Evolutionary conservation across 345 rosid genomes (phyloP).

Genomic region (Populus tremula): DNA sequence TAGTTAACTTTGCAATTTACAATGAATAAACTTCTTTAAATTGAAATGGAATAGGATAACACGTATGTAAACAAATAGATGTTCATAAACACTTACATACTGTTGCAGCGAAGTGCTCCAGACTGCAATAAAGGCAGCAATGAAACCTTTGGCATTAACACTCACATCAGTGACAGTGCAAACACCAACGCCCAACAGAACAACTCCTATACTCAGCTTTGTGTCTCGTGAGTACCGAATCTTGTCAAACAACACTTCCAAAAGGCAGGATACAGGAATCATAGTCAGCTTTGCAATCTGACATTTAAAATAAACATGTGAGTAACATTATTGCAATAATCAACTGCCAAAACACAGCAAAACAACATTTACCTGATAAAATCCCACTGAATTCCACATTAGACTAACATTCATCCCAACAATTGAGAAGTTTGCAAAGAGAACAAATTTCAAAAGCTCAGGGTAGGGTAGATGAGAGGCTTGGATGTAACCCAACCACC

Average conservation of each 20-base stretch:
- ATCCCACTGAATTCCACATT: constrained; percentile 99
- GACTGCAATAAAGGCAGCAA: constrained; percentile 84
- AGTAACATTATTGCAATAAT: not conserved
- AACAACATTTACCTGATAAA: constrained; percentile 71
- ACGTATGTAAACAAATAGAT: not conserved
- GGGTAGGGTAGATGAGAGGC: constrained; percentile 66
- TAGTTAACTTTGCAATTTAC: not conserved
- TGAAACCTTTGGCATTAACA: constrained; percentile 84
- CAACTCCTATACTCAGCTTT: constrained; percentile 85
- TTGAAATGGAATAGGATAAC: not conserved
- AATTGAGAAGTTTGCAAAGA: constrained; percentile 93
- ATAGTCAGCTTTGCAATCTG: constrained; percentile 98
- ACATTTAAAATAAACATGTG: not conserved
- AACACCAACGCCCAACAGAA: constrained; percentile 93
- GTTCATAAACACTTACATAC: constrained; percentile 44
- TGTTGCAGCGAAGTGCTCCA: constrained; percentile 99
- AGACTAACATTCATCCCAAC: constrained; percentile 99
- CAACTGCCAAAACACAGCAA: not conserved
- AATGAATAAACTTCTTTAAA: not conserved
- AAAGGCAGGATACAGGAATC: constrained; percentile 93
- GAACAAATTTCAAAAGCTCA: constrained; percentile 76
- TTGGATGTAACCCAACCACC: constrained; percentile 87
- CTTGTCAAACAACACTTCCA: constrained; percentile 88
- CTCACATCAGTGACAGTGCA: constrained; percentile 99
- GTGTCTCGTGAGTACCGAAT: constrained; percentile 96